A percentile compares a stretch with the other conserved stretches of the same genome.
phyloP scores from a whole-genome alignment of 495 filamentous ascomycete genomes.

The Aspergillus campestris region DNA sequence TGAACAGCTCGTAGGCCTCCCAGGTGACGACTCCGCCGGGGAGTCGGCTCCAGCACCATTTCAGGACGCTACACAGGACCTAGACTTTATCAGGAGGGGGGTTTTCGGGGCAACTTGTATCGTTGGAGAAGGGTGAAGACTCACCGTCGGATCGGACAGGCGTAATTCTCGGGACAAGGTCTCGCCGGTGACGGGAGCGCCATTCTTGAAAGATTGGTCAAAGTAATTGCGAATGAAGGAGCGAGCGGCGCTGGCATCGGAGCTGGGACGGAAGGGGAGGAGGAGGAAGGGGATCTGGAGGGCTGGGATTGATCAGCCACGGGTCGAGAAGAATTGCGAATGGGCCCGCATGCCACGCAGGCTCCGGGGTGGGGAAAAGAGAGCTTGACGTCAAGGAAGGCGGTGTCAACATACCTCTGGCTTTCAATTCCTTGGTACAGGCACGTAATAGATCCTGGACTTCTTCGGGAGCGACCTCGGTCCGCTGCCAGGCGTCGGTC shows the following conservation, averaged over 20 bases:
- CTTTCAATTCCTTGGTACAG: constrained; percentile 88
- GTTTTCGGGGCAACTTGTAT: neutral
- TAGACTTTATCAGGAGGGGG: constrained; percentile 22
- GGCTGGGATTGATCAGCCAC: constrained; percentile 38
- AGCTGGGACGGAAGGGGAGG: constrained; percentile 88
- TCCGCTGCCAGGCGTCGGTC: constrained; percentile 85
- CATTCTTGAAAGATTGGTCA: constrained; percentile 43
- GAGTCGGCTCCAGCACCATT: constrained; percentile 98
- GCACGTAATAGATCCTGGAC: constrained; percentile 76
- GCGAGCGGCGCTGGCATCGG: constrained; percentile 82
- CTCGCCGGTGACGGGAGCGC: constrained; percentile 51
- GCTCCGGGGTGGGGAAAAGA: neutral
- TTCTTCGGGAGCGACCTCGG: constrained; percentile 80
- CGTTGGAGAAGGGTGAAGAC: neutral
- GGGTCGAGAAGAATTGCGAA: constrained; percentile 26
- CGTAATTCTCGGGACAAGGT: constrained; percentile 76
- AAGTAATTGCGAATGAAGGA: constrained; percentile 94
- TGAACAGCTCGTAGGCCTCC: constrained; percentile 95
- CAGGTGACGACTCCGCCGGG: constrained; percentile 89
- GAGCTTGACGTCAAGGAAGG: constrained; percentile 3
- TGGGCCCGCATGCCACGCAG: constrained; percentile 13
- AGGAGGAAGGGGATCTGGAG: constrained; percentile 89
- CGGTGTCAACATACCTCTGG: constrained; percentile 61
- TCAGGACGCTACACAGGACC: constrained; percentile 89
- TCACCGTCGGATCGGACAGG: constrained; percentile 88